phyloP scores from a whole-genome alignment of 345 rosid genomes.

The Alliaria petiolata region DNA sequence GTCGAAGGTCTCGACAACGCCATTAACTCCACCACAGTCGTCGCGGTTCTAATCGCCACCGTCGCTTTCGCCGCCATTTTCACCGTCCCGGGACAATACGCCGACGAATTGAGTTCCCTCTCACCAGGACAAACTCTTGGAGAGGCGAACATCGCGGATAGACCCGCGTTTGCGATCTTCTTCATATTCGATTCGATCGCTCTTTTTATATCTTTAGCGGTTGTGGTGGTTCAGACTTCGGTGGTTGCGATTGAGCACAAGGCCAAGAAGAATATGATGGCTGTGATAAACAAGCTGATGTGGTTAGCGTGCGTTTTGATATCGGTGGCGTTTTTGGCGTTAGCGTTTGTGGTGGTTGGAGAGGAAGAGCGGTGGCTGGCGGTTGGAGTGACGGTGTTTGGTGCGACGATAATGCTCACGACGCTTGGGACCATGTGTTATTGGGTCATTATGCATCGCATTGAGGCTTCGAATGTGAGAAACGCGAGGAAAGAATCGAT shows the following conservation, averaged over 20 bases:
- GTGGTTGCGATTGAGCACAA: constrained; percentile 90
- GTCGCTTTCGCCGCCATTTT: constrained; percentile 95
- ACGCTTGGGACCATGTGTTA: constrained; percentile 91
- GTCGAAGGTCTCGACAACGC: constrained; percentile 91
- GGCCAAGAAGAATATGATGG: constrained; percentile 97
- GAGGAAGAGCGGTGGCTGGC: constrained; percentile 71
- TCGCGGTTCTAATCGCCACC: constrained; percentile 88
- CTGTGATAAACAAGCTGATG: constrained; percentile 85
- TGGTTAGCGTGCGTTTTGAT: constrained; percentile 90
- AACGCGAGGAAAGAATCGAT: constrained; percentile 55
- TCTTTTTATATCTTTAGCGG: constrained; percentile 89
- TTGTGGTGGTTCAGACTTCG: constrained; percentile 92
- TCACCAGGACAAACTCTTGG: constrained; percentile 54
- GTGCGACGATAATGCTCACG: constrained; percentile 77
- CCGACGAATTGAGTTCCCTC: constrained; percentile 41
- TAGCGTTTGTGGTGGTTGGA: constrained; percentile 83
- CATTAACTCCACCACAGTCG: constrained; percentile 89
- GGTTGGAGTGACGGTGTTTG: constrained; percentile 70
- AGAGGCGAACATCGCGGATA: constrained; percentile 71
- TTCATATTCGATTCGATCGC: constrained; percentile 82
- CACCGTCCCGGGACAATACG: constrained; percentile 88
- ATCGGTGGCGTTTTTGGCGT: constrained; percentile 72
- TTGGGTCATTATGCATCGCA: constrained; percentile 85
- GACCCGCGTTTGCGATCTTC: constrained; percentile 67
- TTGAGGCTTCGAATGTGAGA: constrained; percentile 70